Base-by-base conservation (phyloP, 352 stramenopile genomes). In the Globisporangium parvum region DNA sequence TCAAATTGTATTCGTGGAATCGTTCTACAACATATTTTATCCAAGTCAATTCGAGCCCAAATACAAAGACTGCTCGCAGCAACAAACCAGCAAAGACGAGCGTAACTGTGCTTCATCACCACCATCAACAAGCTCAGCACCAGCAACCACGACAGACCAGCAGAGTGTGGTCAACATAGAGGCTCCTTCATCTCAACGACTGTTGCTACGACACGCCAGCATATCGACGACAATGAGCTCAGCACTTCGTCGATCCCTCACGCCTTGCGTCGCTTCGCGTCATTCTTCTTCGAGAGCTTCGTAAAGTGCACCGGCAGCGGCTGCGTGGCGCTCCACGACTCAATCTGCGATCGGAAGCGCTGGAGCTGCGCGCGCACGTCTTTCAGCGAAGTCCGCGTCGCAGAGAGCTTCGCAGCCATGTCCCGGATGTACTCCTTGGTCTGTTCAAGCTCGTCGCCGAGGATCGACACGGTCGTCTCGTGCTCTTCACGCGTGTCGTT, bases 401-500 rank as follows among this genome's bases (percentile, higher is more conserved):
- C 47, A 15, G 47, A 55, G 6, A 87, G 66, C 51, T 78, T 77
- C n/a, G 72, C 66, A 1, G 63, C 35, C 42, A 83, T 53, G 45
- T 77, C 62, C 23, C 66, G 66, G 45, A 83, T 85, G 63, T 81
- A 69, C n/a, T 70, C 57, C 26, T 83, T 70, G 15, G 69, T 69
- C 58, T 85, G 76, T 24, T 83, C 74, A 35, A 87, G 67, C 28
- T 85, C 77, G 53, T 86, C 71, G 39, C 85, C 72, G 3, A 87
- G 60, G 57, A 78, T 74, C 45, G 74, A 57, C 28, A 79, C 47
- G n/a, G 68, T 65, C 20, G 69, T 63, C 47, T 80, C 73, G 24
- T 62, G 69, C 54, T 82, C 68, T 37, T 73, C 57, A 8, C 52
- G 52, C 45, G 61, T 53, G 24, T 80, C 66, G 44, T 67, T 75